phyloP scores from a whole-genome alignment of 805 yeast species.

The Suhomyces vadensis region DNA sequence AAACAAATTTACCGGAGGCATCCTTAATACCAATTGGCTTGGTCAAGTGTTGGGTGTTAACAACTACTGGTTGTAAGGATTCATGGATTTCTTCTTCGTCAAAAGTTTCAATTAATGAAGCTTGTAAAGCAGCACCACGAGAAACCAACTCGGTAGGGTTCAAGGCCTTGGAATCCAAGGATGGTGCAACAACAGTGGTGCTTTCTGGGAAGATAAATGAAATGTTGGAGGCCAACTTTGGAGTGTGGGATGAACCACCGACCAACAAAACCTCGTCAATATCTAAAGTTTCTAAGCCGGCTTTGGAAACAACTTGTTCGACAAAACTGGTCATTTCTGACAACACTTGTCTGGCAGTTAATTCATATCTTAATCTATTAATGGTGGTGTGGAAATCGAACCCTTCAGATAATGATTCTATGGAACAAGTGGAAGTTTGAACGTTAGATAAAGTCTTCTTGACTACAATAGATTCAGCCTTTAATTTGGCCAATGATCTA shows the following conservation, averaged over 20 bases:
- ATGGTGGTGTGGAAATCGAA: conserved; percentile 89
- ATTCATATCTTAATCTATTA: conserved; percentile 92
- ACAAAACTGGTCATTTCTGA: conserved; percentile 75
- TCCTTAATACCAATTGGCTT: conserved; percentile 84
- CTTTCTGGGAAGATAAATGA: conserved; percentile 78
- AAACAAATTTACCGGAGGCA: conserved; percentile 68
- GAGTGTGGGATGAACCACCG: conserved; percentile 92
- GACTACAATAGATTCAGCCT: conserved; percentile 76
- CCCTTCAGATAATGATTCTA: conserved; percentile 93
- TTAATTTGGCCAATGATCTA: conserved; percentile 86
- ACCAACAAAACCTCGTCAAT: conserved; percentile 87
- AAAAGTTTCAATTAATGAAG: conserved; percentile 77
- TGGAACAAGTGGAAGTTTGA: conserved; percentile 83
- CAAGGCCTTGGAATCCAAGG: conserved; percentile 70
- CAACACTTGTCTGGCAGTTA: conserved; percentile 77
- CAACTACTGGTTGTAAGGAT: conserved; percentile 77
- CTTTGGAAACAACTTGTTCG: conserved; percentile 72
- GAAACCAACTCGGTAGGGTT: conserved; percentile 89
- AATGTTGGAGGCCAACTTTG: conserved; percentile 81
- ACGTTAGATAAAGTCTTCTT: conserved; percentile 93
- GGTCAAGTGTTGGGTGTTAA: conserved; percentile 83
- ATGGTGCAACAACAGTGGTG: conserved; percentile 73
- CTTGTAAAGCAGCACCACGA: conserved; percentile 97
- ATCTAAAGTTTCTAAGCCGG: conserved; percentile 80
- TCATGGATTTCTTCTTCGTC: conserved; percentile 81